Conservation (phyloP, 2,329 filamentous ascomycete species). For the Hypoxylon sp. region DNA sequence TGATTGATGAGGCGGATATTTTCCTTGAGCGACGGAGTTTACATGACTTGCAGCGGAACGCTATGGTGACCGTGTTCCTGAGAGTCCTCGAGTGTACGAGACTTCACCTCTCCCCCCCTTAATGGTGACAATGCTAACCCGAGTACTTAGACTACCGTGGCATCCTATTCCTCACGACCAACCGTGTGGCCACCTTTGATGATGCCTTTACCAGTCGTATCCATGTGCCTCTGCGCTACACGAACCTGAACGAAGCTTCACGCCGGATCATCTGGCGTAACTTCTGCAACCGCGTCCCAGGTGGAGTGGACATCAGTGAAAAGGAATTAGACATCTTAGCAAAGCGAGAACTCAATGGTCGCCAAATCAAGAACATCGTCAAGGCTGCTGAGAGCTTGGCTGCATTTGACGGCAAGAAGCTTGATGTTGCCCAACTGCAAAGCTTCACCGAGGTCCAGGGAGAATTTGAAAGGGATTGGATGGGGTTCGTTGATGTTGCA, state of each 20-base stretch:
- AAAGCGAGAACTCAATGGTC: slow-evolving; percentile 49
- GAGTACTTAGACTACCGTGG: slow-evolving; percentile 40
- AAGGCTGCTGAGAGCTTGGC: slow-evolving; percentile 53
- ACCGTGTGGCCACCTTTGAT: slow-evolving; percentile 47
- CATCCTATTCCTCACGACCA: slow-evolving; percentile 49
- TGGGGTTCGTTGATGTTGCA: slow-evolving; percentile 35
- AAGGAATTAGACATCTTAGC: slow-evolving; percentile 44
- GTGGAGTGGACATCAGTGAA: slow-evolving; percentile 47
- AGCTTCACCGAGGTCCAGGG: slow-evolving; percentile 53
- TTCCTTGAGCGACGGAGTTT: slow-evolving; percentile 57
- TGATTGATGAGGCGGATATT: slow-evolving; percentile 55
- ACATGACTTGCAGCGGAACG: slow-evolving; percentile 43
- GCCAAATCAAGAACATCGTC: slow-evolving; percentile 52
- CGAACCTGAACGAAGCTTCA: slow-evolving; percentile 32
- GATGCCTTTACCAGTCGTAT: slow-evolving; percentile 49
- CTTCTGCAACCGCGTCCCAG: slow-evolving; percentile 45
- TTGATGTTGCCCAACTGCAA: slow-evolving; percentile 50
- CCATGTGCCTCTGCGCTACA: slow-evolving; percentile 47
- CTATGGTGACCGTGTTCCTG: slow-evolving; percentile 47
- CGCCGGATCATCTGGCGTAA: slow-evolving; percentile 46
- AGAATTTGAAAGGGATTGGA: slow-evolving; percentile 51
- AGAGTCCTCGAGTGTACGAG: slow-evolving; percentile 44
- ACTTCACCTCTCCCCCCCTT: neutral
- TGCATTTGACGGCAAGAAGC: slow-evolving; percentile 48
- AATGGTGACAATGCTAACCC: neutral